Percentiles rank a stretch among this genome's conserved stretches.
These are phyloP conservation scores for Aureobasidium sp. DNA, from an alignment of 2,329 filamentous ascomycete genomes.

Conservation along the genomic window DNA sequence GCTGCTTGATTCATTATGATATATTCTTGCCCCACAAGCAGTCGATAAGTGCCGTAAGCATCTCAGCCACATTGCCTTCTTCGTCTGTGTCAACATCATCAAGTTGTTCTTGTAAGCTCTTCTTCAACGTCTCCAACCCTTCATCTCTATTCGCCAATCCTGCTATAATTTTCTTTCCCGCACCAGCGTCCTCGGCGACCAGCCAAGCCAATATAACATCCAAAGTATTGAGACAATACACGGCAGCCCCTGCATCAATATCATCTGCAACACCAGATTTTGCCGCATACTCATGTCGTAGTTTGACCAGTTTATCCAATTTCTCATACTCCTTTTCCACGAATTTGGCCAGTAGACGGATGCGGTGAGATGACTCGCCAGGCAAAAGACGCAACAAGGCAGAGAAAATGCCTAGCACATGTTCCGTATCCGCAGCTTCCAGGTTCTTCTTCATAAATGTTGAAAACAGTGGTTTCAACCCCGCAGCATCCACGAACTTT, in stretches of 20 bases:
- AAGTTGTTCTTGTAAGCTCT: slow-evolving; percentile 63
- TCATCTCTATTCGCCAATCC: slow-evolving; percentile 64
- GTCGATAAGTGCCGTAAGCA: slow-evolving; percentile 55
- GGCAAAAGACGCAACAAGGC: slow-evolving; percentile 75
- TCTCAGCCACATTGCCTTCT: slow-evolving; percentile 51
- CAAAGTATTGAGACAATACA: slow-evolving; percentile 75
- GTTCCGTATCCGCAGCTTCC: slow-evolving; percentile 61
- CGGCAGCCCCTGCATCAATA: slow-evolving; percentile 66
- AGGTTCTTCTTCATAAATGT: slow-evolving; percentile 83
- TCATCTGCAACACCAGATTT: slow-evolving; percentile 57
- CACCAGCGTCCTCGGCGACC: slow-evolving; percentile 77
- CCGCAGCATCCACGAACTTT: slow-evolving; percentile 71
- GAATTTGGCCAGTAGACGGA: slow-evolving; percentile 85
- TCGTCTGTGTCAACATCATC: slow-evolving; percentile 50
- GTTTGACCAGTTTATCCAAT: slow-evolving; percentile 60
- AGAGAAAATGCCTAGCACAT: slow-evolving; percentile 77
- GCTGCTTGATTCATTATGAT: too few relatives aligned
- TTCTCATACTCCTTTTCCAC: slow-evolving; percentile 93
- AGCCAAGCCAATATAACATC: slow-evolving; percentile 88
- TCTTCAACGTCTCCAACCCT: slow-evolving; percentile 53
- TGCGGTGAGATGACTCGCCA: slow-evolving; percentile 67
- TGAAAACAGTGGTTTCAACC: slow-evolving; percentile 77
- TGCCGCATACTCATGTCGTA: slow-evolving; percentile 64
- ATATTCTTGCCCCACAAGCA: background rate
- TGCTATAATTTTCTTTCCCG: slow-evolving; percentile 55